Conservation (phyloP, 768 basidiomycete genomes). For the Trametes gibbosa region DNA sequence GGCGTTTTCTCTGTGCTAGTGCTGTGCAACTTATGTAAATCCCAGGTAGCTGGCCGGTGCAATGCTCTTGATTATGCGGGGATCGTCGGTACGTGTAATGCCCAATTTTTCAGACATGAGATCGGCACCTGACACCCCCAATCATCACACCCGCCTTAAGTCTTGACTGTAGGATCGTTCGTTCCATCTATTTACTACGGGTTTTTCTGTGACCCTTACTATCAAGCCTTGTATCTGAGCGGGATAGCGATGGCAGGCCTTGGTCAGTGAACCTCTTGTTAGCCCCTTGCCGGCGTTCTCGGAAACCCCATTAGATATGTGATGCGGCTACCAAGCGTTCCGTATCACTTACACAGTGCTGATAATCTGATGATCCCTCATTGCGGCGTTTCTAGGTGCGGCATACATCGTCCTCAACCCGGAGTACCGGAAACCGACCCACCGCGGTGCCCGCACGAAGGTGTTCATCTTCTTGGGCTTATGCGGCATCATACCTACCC, state of each 20-base stretch:
- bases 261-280: slow-evolving; percentile 42
- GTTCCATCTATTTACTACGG: slow-evolving; percentile 76
- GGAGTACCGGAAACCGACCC: slow-evolving; percentile 70
- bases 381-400: slow-evolving; percentile 42
- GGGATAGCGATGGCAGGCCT: slow-evolving; percentile 51
- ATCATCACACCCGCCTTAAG: slow-evolving; percentile 20
- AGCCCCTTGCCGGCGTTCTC: not conserved
- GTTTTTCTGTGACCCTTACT: slow-evolving; percentile 62
- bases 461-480: slow-evolving; percentile 81
- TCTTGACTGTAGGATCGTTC: slow-evolving; percentile 76
- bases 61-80: slow-evolving; percentile 77
- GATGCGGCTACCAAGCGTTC: not conserved
- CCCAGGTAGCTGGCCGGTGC: slow-evolving; percentile 56
- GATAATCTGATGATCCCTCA: not conserved
- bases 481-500: slow-evolving; percentile 63
- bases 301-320: not conserved
- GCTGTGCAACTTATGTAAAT: not conserved
- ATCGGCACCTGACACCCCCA: not conserved
- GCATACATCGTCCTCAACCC: slow-evolving; percentile 78
- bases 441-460: slow-evolving; percentile 71
- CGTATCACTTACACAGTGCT: not conserved
- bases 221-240: slow-evolving; percentile 54
- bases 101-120: no score
- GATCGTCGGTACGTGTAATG: slow-evolving; percentile 65
- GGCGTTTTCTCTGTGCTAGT: not conserved